These are phyloP conservation scores for Thalassiosira mediterranea DNA, from an alignment of 352 stramenopile genomes.

Conservation along the genomic window DNA sequence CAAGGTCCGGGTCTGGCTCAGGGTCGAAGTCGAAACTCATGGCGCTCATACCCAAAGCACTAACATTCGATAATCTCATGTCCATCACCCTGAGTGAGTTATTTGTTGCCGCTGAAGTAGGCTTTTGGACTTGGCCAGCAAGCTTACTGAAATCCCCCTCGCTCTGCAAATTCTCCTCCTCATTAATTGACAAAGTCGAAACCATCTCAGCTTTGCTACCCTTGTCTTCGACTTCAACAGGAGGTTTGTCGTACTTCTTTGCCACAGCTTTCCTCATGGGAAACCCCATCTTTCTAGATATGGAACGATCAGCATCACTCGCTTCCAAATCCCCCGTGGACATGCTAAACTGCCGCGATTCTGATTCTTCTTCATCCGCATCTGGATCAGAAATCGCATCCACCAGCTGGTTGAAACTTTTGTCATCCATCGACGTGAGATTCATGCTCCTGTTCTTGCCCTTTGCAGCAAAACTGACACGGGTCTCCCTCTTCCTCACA, in stretches of 20 bases:
- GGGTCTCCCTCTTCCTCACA: too few relatives aligned
- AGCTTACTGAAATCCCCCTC: constrained; percentile 21
- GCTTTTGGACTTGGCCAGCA: constrained; percentile 25
- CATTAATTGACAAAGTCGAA: constrained; percentile 26
- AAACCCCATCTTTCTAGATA: constrained; percentile 34
- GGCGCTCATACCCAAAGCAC: too few relatives aligned
- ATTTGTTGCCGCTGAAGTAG: too few relatives aligned
- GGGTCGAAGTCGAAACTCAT: too few relatives aligned
- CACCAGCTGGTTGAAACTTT: constrained; percentile 24
- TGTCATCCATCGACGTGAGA: constrained; percentile 32
- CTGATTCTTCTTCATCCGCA: too few relatives aligned
- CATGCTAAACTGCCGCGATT: too few relatives aligned
- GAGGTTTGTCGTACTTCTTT: constrained; percentile 13
- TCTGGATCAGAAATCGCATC: constrained; percentile 2
- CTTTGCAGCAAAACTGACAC: constrained; percentile 1
- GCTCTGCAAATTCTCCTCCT: constrained; percentile 5
- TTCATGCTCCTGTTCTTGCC: background rate
- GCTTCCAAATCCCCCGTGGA: too few relatives aligned
- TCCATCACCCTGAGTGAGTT: constrained; percentile 4
- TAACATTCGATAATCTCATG: constrained; percentile 17
- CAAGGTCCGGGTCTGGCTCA: too few relatives aligned
- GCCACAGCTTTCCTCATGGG: constrained; percentile 22
- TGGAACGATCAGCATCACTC: constrained; percentile 1
- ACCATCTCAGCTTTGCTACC: background rate
- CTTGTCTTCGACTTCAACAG: background rate